Base-by-base conservation (phyloP, 139 green algal genomes). In the Chloropicon primus region DNA sequence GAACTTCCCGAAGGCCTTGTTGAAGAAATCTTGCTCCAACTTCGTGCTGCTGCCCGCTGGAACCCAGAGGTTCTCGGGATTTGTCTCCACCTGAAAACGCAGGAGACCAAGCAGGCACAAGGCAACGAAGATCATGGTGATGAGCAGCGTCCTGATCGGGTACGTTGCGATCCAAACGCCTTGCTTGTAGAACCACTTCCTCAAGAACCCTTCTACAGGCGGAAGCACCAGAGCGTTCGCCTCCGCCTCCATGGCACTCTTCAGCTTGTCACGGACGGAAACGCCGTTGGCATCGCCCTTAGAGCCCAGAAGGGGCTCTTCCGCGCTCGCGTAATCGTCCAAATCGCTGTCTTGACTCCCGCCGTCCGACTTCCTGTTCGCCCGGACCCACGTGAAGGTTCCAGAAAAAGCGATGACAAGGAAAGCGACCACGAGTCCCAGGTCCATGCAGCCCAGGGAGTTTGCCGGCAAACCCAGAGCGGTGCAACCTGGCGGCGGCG, bases 1-100 rank as follows among this genome's bases (percentile, higher is more conserved):
- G 76, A 97, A 97, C 10, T 90, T 85, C 1, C 93, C 93, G 81
- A 97, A 96, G 2, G 93, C 85, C 3, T 79, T 80, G 76, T 97
- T 91, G 71, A 90, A 97, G 1, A 82, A 78, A 0, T 76, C 88
- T 83, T 93, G 90, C 62, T 93, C 89, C 23, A 53, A 25, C 0
- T 86, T 84, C 26, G 88, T 88, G 78, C 86, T 80, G 72, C 88
- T 93, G 76, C 53, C 73, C 0, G 89, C 81, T 0, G 87, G 84
- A 26, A 96, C 92, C 92, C 92, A 96, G 25, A 96, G 84, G 75
- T 79, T 26, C 81, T 88, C 80, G 0, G 90, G 90, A 72, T 89
- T 73, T 0, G 82, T 91, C 26, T 87, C 78, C 27, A 92, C 83
- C 21, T 80, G 29, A 77, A 93, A 87, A 0, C 79, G 73, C 25